Base-by-base conservation (phyloP, 352 stramenopile genomes). In the Thalassiosira mediterranea region DNA sequence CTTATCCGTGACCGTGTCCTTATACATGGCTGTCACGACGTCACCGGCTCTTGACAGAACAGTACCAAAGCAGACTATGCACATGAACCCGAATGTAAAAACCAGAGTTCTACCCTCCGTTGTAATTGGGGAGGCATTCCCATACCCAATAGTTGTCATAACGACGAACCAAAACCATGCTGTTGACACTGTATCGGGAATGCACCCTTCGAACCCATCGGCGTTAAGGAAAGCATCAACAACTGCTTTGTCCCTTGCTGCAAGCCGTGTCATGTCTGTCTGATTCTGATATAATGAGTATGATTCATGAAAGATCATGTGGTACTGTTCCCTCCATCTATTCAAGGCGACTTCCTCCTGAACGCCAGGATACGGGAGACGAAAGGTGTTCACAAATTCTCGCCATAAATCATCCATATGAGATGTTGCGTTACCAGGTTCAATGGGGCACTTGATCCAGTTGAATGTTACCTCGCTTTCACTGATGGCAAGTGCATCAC, bases 61-160 rank as follows among this genome's bases (percentile, higher is more conserved):
- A 17, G 28, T 26, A n/a, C 53, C 78, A 74, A 83, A 86, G 7
- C 53, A n/a, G 47, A 86, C 31, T 29, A 86, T 80, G 3, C 15
- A 54, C 19, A 81, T n/a, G 25, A 81, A 83, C 21, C 78, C 78
- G 15, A 79, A 42, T 10, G 60, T 72, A 21, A 56, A 72, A 5
- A 83, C 42, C 62, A 86, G 38, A 1, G 26, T 7, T 29, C 67
- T 25, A 2, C 78, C 72, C 40, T 25, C 52, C 0, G 21, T n/a
- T 29, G 78, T 77, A 3, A 29, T 23, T 26, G 72, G 72, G 34
- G 58, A 34, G 38, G 68, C 48, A 66, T 86, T 86, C 32, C 78
- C 78, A 52, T 63, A 63, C 7, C 54, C 54, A 48, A 63, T 29
- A 7, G 54, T 63, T 49, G 58, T 67, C 58, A 59, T 59, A 19